Percentiles rank a stretch among this genome's conserved stretches.
phyloP scores from a whole-genome alignment of 129 eudicot species.

The Logfia minima region DNA sequence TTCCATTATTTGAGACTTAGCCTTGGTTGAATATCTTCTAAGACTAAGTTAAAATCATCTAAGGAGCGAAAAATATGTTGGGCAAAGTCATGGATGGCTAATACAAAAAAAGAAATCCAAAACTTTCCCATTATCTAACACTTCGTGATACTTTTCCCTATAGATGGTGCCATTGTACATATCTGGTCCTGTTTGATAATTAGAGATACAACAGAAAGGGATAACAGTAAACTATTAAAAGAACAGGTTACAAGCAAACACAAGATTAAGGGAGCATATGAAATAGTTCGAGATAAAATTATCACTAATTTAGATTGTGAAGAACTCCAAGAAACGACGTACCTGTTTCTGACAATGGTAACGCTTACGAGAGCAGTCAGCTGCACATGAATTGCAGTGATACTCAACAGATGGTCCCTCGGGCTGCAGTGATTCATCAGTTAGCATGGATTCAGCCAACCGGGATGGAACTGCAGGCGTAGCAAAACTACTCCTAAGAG shows the following conservation, averaged over 20 bases:
- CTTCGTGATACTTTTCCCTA: not conserved
- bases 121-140: constrained; percentile 7
- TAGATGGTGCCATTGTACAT: not conserved
- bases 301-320: not conserved
- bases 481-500: constrained; percentile 44
- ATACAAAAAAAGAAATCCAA: not conserved
- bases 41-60: no score
- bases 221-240: not conserved
- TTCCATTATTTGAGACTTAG: not conserved
- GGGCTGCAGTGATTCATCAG: constrained; percentile 69
- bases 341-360: constrained; percentile 99
- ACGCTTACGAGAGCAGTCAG: constrained; percentile 97
- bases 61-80: not conserved
- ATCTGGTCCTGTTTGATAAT: not conserved
- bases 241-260: not conserved
- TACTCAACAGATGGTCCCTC: constrained; percentile 95
- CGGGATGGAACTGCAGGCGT: constrained; percentile 56
- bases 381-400: constrained; percentile 96
- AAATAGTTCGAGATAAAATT: not conserved
- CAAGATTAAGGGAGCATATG: not conserved
- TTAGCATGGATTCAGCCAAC: constrained; percentile 64
- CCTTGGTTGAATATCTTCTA: no score
- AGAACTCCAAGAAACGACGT: constrained; percentile 30
- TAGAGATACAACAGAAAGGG: not conserved
- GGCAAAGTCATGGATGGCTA: not conserved